Conservation (phyloP, 2,329 filamentous ascomycete species). For the Thermomyces lanuginosus region DNA sequence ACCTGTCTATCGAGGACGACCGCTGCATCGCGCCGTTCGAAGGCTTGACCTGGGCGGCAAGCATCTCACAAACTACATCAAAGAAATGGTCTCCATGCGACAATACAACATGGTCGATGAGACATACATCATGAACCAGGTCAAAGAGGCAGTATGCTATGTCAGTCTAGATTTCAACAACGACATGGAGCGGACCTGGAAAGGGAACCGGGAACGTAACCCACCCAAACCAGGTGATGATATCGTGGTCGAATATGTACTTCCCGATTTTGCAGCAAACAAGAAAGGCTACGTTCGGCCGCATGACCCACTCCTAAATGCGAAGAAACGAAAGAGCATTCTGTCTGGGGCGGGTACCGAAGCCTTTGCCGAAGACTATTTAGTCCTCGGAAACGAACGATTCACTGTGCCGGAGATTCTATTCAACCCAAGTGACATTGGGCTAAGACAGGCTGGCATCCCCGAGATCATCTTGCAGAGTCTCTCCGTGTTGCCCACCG, state of each 20-base stretch:
- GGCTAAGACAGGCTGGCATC: constrained; percentile 67
- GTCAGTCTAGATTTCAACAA: constrained; percentile 58
- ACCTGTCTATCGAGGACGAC: constrained; percentile 63
- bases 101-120: constrained; percentile 96
- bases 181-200: constrained; percentile 75
- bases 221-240: constrained; percentile 14
- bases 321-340: constrained; percentile 33
- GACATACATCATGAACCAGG: constrained; percentile 81
- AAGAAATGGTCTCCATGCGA: constrained; percentile 71
- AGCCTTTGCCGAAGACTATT: constrained; percentile 52
- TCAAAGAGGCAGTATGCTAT: constrained; percentile 82
- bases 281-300: constrained; percentile 57
- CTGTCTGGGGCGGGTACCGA: constrained; percentile 31
- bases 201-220: constrained; percentile 41
- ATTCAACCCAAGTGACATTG: constrained; percentile 73
- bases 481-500: constrained; percentile 57
- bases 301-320: constrained; percentile 53
- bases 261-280: constrained; percentile 58
- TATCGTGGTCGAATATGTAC: constrained; percentile 76
- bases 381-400: constrained; percentile 80
- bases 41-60: constrained; percentile 86
- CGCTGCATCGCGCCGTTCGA: constrained; percentile 65
- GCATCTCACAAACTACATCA: constrained; percentile 80
- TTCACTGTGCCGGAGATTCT: constrained; percentile 81
- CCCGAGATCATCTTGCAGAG: constrained; percentile 70